These are phyloP conservation scores for Clonostachys sp. DNA, from an alignment of 2,329 filamentous ascomycete genomes.

Conservation along the genomic window DNA sequence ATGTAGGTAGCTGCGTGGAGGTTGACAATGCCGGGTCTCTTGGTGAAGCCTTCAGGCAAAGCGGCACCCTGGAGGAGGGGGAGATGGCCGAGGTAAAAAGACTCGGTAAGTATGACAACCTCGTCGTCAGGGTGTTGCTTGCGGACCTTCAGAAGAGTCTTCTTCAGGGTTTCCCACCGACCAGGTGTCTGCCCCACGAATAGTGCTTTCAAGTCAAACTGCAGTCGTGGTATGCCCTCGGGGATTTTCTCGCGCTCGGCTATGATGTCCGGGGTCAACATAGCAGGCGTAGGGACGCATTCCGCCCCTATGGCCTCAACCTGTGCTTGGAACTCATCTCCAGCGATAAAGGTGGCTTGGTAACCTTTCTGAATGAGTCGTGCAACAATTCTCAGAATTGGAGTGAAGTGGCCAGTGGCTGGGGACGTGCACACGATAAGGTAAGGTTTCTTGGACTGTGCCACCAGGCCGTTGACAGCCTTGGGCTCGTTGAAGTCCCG, in stretches of 20 bases:
- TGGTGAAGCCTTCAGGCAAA: constrained; percentile 26
- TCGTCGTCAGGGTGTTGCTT: constrained; percentile 23
- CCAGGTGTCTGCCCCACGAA: constrained; percentile 4
- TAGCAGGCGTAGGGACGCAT: constrained; percentile 12
- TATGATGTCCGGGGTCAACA: neutral
- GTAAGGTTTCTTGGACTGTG: constrained; percentile 6
- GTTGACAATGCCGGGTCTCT: constrained; percentile 27
- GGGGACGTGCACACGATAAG: constrained; percentile 12
- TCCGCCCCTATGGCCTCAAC: constrained; percentile 25
- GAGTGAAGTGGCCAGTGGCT: constrained; percentile 10
- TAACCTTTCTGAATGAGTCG: constrained; percentile 25
- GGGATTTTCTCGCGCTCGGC: constrained; percentile 5
- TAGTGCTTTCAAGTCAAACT: constrained; percentile 3
- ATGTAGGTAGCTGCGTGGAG: constrained; percentile 30
- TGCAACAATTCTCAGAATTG: constrained; percentile 17
- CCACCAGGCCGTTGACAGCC: neutral
- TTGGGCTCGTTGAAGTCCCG: neutral
- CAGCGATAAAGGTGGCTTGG: constrained; percentile 27
- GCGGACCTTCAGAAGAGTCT: constrained; percentile 23
- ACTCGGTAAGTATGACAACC: constrained; percentile 38
- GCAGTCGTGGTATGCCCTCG: constrained; percentile 3
- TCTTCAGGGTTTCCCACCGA: constrained; percentile 12
- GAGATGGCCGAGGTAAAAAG: constrained; percentile 24
- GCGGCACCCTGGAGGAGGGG: constrained; percentile 31
- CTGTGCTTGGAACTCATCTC: constrained; percentile 15